Percentiles rank a stretch among this genome's conserved stretches.
phyloP scores from a whole-genome alignment of 345 rosid species.

The Euphorbia peplus region DNA sequence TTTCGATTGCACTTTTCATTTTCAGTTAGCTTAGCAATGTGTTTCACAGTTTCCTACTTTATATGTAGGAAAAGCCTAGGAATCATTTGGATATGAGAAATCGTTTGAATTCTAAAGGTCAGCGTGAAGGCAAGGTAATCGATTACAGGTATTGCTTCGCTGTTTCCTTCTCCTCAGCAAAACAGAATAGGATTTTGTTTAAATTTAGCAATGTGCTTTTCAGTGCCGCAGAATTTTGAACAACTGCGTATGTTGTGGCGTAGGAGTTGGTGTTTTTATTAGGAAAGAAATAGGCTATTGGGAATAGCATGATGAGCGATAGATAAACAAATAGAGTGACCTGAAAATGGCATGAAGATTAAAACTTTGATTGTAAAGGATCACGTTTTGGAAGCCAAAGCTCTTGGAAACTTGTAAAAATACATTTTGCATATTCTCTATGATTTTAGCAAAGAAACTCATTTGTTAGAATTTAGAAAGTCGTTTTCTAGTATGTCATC shows the following conservation, averaged over 20 bases:
- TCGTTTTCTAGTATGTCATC: too few species aligned
- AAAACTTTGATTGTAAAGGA: too few species aligned
- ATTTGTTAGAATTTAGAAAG: too few species aligned
- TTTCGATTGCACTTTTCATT: background rate
- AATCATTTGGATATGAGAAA: conserved; percentile 97
- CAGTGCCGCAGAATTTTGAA: background rate
- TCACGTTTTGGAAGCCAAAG: too few species aligned
- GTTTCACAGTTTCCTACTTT: background rate
- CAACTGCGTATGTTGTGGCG: background rate
- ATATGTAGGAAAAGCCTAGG: conserved; percentile 69
- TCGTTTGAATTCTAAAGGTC: conserved; percentile 83
- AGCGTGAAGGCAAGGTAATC: conserved; percentile 82
- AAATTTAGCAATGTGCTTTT: too few species aligned
- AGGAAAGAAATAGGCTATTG: too few species aligned
- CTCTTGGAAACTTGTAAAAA: too few species aligned
- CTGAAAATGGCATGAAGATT: background rate
- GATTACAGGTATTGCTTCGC: conserved; percentile 66
- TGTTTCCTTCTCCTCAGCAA: background rate
- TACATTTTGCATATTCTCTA: too few species aligned
- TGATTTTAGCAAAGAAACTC: too few species aligned
- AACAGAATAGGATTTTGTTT: background rate
- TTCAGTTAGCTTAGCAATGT: background rate
- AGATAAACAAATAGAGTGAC: background rate
- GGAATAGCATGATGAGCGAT: background rate
- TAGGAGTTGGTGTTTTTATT: too few species aligned